These are phyloP conservation scores for Trametes polyzona DNA, from an alignment of 1,284 basidiomycete species.

Conservation along the genomic window DNA sequence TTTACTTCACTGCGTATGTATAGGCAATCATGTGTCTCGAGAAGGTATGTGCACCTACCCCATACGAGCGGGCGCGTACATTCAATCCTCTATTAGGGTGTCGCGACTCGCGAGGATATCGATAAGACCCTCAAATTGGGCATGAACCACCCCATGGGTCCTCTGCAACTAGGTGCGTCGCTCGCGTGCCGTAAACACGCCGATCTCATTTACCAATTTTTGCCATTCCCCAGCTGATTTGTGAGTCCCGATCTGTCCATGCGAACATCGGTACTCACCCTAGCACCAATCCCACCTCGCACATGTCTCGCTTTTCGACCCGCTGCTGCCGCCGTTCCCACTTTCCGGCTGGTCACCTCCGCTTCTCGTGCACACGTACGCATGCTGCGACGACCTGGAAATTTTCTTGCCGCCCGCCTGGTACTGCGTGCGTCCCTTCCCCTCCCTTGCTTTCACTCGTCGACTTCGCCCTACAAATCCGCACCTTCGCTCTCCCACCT, in stretches of 20 bases:
- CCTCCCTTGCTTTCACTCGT: slow-evolving; percentile 3
- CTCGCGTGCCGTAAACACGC: slow-evolving; percentile 4
- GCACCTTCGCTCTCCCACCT: neutral
- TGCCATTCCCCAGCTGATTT: slow-evolving; percentile 67
- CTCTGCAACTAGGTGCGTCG: slow-evolving; percentile 74
- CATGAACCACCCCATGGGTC: slow-evolving; percentile 97
- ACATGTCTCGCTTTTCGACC: neutral
- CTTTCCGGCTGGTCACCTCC: too few relatives aligned
- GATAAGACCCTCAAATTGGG: slow-evolving; percentile 93
- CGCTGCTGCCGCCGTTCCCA: neutral
- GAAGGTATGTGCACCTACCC: slow-evolving; percentile 51
- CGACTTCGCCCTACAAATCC: neutral
- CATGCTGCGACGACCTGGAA: slow-evolving; percentile 1
- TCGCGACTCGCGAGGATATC: slow-evolving; percentile 92
- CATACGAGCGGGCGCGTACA: slow-evolving; percentile 2
- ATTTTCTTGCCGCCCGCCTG: slow-evolving; percentile 1
- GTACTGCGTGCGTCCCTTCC: slow-evolving; percentile 14
- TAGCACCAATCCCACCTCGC: slow-evolving; percentile 9
- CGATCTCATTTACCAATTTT: neutral
- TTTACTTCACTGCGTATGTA: slow-evolving; percentile 29
- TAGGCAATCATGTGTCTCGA: slow-evolving; percentile 93
- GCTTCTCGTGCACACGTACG: neutral
- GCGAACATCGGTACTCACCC: slow-evolving; percentile 13
- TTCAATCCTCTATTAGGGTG: slow-evolving; percentile 54
- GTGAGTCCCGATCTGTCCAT: slow-evolving; percentile 47